phyloP scores from a whole-genome alignment of 2,329 filamentous ascomycete genomes.

The Xylariaceae sp. region DNA sequence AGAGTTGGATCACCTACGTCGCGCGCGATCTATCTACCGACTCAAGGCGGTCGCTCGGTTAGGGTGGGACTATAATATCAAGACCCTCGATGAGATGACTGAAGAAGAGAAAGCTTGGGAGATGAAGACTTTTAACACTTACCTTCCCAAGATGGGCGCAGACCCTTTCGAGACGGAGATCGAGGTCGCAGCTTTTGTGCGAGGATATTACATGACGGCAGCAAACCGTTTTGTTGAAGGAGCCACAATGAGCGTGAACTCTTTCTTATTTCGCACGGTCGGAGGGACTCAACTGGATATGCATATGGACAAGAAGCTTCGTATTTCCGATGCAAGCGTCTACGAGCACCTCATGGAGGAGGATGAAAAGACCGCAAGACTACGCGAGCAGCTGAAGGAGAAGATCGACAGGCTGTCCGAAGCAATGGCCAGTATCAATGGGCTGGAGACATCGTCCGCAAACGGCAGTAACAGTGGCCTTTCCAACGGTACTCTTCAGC shows the following conservation, averaged over 20 bases:
- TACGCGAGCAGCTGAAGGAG: conserved; percentile 38
- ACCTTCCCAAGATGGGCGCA: conserved; percentile 45
- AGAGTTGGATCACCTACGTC: conserved; percentile 43
- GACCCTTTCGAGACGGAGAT: conserved; percentile 61
- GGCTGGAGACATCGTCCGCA: conserved; percentile 34
- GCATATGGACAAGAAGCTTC: conserved; percentile 26
- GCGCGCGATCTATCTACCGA: conserved; percentile 48
- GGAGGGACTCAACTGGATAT: conserved; percentile 20
- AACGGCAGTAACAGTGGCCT: too few species aligned
- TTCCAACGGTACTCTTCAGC: too few species aligned
- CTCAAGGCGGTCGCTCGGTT: conserved; percentile 38
- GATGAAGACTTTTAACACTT: conserved; percentile 36
- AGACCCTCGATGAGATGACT: conserved; percentile 36
- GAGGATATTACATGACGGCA: conserved; percentile 67
- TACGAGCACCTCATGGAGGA: conserved; percentile 48
- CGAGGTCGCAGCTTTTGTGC: conserved; percentile 57
- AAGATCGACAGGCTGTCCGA: conserved; percentile 45
- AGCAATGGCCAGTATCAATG: conserved; percentile 43
- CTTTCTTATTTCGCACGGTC: conserved; percentile 26
- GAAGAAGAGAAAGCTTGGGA: conserved; percentile 46
- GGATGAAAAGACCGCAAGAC: conserved; percentile 39
- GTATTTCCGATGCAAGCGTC: conserved; percentile 28
- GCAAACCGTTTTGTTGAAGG: conserved; percentile 60
- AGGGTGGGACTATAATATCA: conserved; percentile 32
- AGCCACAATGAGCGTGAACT: conserved; percentile 32